phyloP scores from a whole-genome alignment of 148 eudicot species.

The Amaranthus cruentus region DNA sequence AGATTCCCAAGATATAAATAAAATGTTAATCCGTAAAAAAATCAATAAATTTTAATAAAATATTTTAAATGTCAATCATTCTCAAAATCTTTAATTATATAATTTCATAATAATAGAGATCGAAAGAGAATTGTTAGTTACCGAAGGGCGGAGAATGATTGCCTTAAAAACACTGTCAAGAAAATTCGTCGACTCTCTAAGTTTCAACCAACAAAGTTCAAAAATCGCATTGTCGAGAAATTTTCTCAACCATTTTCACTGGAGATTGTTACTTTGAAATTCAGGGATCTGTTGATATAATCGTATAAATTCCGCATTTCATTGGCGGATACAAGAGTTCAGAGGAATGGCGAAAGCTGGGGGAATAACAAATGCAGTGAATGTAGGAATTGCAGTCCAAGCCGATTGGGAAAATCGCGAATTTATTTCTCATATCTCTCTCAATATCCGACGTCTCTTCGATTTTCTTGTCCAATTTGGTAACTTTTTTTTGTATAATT shows the following conservation, averaged over 20 bases:
- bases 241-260: not conserved
- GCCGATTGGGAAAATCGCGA: constrained; percentile 99
- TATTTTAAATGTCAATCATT: too few species aligned
- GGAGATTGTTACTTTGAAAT: not conserved
- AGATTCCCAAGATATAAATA: too few species aligned
- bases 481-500: constrained; percentile 15
- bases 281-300: not conserved
- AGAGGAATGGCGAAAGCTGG: constrained; percentile 76
- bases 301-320: not conserved
- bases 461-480: constrained; percentile 96
- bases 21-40: too few species aligned
- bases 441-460: constrained; percentile 83
- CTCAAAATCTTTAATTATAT: too few species aligned
- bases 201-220: not conserved
- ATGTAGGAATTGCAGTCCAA: constrained; percentile 96
- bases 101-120: too few species aligned
- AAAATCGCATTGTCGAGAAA: not conserved
- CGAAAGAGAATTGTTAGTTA: too few species aligned
- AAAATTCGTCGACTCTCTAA: not conserved
- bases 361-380: constrained; percentile 95
- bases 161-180: not conserved
- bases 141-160: not conserved
- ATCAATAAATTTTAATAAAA: too few species aligned
- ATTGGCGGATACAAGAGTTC: not conserved
- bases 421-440: constrained; percentile 90